Evolutionary conservation across 2,329 filamentous ascomycete species (phyloP).

Genomic region (Aspergillus felis): DNA sequence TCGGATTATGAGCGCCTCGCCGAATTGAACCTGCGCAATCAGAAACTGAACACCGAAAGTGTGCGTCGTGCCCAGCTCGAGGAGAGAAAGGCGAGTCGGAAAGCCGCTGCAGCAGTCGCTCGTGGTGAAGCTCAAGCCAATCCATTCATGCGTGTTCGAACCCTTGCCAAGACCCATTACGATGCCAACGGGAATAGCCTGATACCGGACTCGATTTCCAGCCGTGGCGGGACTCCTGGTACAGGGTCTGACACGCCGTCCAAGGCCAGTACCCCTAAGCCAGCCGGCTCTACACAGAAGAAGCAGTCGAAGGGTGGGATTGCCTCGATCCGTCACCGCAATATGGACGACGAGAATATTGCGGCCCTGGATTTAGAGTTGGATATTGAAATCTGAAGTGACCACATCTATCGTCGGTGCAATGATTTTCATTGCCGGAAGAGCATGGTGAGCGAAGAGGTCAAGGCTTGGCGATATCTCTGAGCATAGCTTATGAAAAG

Average conservation of each 20-base stretch:
- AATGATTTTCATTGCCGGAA: not conserved
- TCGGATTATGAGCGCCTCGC: slow-evolving; percentile 78
- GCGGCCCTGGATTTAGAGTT: slow-evolving; percentile 84
- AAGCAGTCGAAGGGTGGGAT: slow-evolving; percentile 43
- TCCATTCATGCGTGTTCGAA: slow-evolving; percentile 59
- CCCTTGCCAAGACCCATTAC: slow-evolving; percentile 65
- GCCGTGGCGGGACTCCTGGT: slow-evolving; percentile 47
- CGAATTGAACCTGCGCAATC: slow-evolving; percentile 78
- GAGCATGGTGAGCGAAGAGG: not conserved
- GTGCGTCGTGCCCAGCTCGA: slow-evolving; percentile 87
- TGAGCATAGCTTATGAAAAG: not conserved
- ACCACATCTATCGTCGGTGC: not conserved
- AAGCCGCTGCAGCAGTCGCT: slow-evolving; percentile 58
- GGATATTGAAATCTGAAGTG: slow-evolving; percentile 72
- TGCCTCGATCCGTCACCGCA: slow-evolving; percentile 69
- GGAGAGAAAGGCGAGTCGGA: slow-evolving; percentile 64
- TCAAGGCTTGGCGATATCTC: not conserved
- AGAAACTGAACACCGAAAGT: slow-evolving; percentile 77
- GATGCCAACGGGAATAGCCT: slow-evolving; percentile 51
- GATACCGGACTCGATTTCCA: slow-evolving; percentile 27
- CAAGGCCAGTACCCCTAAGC: slow-evolving; percentile 50
- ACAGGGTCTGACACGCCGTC: slow-evolving; percentile 51
- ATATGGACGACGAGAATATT: slow-evolving; percentile 91
- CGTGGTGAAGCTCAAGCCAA: slow-evolving; percentile 58
- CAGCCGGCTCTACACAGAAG: slow-evolving; percentile 33